These are phyloP conservation scores for Testicularia cyperi DNA, from an alignment of 1,284 basidiomycete genomes.

Conservation along the genomic window DNA sequence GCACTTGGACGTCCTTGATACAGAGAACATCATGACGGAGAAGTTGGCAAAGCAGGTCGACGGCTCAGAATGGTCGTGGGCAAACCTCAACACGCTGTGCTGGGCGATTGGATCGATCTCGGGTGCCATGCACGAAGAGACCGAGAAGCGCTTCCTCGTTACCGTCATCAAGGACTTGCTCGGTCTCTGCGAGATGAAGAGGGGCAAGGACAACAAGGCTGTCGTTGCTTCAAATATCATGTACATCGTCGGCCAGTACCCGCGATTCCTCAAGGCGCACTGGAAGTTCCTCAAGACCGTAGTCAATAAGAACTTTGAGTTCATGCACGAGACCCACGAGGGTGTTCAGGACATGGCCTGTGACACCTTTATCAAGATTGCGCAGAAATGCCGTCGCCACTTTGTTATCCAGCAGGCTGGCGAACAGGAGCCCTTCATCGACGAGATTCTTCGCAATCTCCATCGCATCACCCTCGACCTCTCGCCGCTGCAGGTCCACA, in stretches of 20 bases:
- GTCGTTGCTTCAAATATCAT: constrained; percentile 99
- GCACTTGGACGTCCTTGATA: constrained; percentile 92
- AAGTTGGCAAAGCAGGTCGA: constrained; percentile 97
- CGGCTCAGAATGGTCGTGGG: constrained; percentile 98
- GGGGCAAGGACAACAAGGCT: constrained; percentile 99
- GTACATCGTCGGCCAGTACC: constrained; percentile 99
- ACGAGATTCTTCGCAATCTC: constrained; percentile 89
- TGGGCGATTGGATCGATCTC: constrained; percentile 99
- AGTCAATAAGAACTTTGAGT: constrained; percentile 99
- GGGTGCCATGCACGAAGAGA: constrained; percentile 98
- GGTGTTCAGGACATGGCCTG: constrained; percentile 99
- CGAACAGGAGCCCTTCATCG: constrained; percentile 95
- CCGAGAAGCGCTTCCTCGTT: constrained; percentile 97
- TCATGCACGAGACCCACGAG: constrained; percentile 99
- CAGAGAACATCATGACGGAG: constrained; percentile 84
- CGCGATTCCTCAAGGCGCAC: constrained; percentile 98
- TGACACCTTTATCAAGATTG: constrained; percentile 99
- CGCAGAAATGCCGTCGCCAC: constrained; percentile 95
- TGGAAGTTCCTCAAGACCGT: constrained; percentile 99
- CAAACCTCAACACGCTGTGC: constrained; percentile 97
- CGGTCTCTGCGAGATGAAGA: constrained; percentile 95
- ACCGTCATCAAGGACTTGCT: constrained; percentile 98
- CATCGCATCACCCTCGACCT: constrained; percentile 95
- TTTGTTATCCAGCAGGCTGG: constrained; percentile 99
- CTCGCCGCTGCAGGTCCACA: constrained; percentile 79